phyloP scores from a whole-genome alignment of 73 alveolate species.

The Uronychia binucleata region DNA sequence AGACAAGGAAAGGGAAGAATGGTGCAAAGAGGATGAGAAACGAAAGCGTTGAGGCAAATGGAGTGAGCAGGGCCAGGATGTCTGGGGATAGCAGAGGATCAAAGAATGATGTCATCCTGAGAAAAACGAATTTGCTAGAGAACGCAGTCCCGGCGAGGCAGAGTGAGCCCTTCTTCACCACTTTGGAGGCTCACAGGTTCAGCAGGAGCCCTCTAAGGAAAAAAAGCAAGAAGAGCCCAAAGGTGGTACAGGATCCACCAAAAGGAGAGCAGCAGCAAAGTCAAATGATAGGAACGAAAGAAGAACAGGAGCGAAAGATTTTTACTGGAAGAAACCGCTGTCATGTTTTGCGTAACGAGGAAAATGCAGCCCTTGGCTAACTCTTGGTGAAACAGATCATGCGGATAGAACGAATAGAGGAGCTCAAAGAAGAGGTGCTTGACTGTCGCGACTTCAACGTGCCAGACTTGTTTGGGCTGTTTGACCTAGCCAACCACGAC shows the following conservation, averaged over 20 bases:
- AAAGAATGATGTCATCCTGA: no score
- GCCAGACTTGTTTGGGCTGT: neutral
- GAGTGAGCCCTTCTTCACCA: neutral
- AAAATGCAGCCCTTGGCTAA: neutral
- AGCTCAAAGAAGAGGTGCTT: neutral
- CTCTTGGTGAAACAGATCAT: neutral
- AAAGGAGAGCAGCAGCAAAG: neutral
- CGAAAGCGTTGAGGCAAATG: no score
- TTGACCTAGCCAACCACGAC: neutral
- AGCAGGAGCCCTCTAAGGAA: neutral
- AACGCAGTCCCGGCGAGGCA: neutral
- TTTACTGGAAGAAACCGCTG: neutral
- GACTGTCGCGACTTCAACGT: neutral
- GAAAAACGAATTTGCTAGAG: no score
- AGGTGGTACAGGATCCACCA: neutral
- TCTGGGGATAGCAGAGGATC: no score
- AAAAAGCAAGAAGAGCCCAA: neutral
- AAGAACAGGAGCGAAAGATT: neutral
- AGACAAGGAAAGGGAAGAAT: no score
- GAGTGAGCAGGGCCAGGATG: no score
- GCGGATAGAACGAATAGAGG: neutral
- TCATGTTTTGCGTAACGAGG: neutral
- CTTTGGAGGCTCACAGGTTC: neutral
- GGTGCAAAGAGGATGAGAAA: no score
- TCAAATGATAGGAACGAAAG: neutral